Percentiles rank a stretch among this genome's conserved stretches.
Conservation (phyloP, 495 filamentous ascomycete genomes). For the Aspergillus wentii region DNA sequence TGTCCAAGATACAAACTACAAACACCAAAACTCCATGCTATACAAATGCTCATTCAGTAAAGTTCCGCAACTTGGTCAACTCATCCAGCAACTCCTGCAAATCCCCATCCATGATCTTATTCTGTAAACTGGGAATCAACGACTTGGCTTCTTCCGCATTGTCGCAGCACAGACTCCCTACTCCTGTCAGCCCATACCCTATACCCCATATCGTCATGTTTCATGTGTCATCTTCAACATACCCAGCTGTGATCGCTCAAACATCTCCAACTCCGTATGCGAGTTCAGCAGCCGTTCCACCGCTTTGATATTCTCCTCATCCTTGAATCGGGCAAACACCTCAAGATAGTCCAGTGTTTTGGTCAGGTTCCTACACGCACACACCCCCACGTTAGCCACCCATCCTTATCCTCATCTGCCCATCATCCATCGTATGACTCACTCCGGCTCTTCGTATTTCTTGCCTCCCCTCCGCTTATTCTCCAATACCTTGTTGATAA, state of each 20-base stretch:
- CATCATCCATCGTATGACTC: conserved; percentile 9
- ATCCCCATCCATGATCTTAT: conserved; percentile 85
- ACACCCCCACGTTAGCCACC: neutral
- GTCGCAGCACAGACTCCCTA: conserved; percentile 88
- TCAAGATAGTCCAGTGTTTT: conserved; percentile 91
- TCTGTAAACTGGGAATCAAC: conserved; percentile 80
- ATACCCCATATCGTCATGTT: too few species aligned
- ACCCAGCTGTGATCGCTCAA: conserved; percentile 93
- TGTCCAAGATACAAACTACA: conserved; percentile 1
- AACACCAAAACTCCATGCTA: conserved; percentile 18
- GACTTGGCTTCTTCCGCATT: conserved; percentile 93
- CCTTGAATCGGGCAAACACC: conserved; percentile 89
- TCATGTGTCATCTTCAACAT: too few species aligned
- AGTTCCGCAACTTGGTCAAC: conserved; percentile 71
- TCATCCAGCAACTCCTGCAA: conserved; percentile 84
- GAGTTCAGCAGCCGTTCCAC: conserved; percentile 77
- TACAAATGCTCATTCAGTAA: conserved; percentile 35
- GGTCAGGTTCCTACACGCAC: conserved; percentile 51
- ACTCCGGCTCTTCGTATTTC: conserved; percentile 50
- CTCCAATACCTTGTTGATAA: conserved; percentile 81
- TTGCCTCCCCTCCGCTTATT: conserved; percentile 46
- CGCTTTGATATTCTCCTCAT: conserved; percentile 87
- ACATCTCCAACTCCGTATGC: conserved; percentile 76
- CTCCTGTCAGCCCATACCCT: too few species aligned
- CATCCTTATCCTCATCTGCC: neutral